Percentiles rank a stretch among this genome's conserved stretches.
These are phyloP conservation scores for Fusarium acutatum DNA, from an alignment of 2,329 filamentous ascomycete species.

Conservation along the genomic window DNA sequence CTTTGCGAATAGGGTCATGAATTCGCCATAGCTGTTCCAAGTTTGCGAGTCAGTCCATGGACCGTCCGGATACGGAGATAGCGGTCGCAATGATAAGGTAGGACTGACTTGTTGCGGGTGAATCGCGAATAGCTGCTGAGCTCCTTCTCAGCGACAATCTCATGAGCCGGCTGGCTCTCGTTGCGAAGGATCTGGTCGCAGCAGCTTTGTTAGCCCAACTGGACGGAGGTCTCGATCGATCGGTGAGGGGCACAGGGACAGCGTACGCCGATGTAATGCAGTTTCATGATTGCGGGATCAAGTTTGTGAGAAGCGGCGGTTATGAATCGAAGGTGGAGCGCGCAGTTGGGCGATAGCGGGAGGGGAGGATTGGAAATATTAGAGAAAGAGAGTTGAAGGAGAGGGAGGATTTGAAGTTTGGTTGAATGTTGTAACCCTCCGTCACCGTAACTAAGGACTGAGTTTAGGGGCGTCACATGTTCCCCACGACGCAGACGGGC, in stretches of 20 bases:
- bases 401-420: conserved; percentile 5
- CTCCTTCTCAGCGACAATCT: conserved; percentile 81
- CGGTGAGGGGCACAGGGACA: conserved; percentile 39
- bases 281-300: conserved; percentile 71
- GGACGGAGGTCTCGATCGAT: conserved; percentile 29
- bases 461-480: conserved; percentile 39
- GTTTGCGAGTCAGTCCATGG: conserved; percentile 22
- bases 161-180: conserved; percentile 76
- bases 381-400: conserved; percentile 11
- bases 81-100: background rate
- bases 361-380: background rate
- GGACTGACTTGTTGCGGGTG: conserved; percentile 72
- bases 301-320: background rate
- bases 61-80: background rate
- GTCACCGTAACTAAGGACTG: conserved; percentile 33
- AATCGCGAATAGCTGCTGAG: conserved; percentile 83
- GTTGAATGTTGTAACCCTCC: conserved; percentile 19
- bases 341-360: background rate
- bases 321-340: background rate
- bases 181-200: conserved; percentile 78
- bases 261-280: conserved; percentile 86
- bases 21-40: conserved; percentile 57
- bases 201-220: conserved; percentile 37
- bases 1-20: conserved; percentile 87
- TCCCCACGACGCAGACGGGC: conserved; percentile 37